Percentiles rank a stretch among this genome's conserved stretches.
These are phyloP conservation scores for Fusarium tanahbumbuense DNA, from an alignment of 2,329 filamentous ascomycete species.

Conservation along the genomic window DNA sequence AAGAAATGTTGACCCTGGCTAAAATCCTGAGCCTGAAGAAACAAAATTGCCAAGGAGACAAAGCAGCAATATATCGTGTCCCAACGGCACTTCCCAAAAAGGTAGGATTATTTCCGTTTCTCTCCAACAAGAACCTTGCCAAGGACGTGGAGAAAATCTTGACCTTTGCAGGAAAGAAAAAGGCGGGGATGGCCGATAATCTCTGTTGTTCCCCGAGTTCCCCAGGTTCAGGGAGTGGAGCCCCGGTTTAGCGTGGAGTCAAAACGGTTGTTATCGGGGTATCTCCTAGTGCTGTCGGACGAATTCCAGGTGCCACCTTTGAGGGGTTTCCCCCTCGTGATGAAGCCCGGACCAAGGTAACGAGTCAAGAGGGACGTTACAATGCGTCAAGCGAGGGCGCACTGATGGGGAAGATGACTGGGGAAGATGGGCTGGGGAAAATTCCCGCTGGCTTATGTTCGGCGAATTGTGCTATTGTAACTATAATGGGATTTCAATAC, in stretches of 20 bases:
- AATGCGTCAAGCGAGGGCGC: not conserved
- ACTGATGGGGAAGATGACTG: not conserved
- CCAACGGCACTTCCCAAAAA: too few species aligned
- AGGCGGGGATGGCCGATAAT: constrained; percentile 5
- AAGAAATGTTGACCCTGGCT: not conserved
- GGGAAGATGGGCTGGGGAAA: not conserved
- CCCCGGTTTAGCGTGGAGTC: not conserved
- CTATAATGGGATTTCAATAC: not conserved
- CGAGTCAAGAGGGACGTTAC: not conserved
- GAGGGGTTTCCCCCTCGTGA: not conserved
- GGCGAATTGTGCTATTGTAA: not conserved
- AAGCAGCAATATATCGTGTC: constrained; percentile 3
- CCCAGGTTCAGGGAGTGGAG: not conserved
- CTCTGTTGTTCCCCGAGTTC: not conserved
- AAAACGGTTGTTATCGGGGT: not conserved
- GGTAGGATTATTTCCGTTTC: not conserved
- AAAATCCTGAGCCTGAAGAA: not conserved
- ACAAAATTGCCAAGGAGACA: not conserved
- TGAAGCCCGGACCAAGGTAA: not conserved
- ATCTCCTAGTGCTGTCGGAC: constrained; percentile 16
- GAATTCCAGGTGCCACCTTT: not conserved
- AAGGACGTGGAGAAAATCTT: not conserved
- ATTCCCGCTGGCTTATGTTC: too few species aligned
- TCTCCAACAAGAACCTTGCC: not conserved
- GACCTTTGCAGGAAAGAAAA: not conserved